These are phyloP conservation scores for Monilinia laxa DNA, from an alignment of 2,329 filamentous ascomycete genomes.

Conservation along the genomic window DNA sequence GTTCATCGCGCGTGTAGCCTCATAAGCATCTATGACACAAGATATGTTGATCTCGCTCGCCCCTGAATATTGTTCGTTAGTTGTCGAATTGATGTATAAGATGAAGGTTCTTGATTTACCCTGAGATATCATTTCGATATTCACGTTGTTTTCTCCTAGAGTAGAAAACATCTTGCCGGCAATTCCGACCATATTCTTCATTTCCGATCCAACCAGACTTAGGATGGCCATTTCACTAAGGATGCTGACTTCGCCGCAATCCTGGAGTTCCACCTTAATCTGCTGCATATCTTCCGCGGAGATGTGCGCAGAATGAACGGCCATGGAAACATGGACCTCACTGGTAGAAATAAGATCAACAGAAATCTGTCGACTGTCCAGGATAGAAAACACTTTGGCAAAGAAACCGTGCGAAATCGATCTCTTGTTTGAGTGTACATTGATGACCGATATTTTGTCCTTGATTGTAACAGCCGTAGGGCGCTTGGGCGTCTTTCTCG, in stretches of 20 bases:
- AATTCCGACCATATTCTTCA: slow-evolving; percentile 97
- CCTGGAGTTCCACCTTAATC: slow-evolving; percentile 69
- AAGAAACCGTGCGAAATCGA: slow-evolving; percentile 96
- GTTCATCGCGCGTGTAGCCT: slow-evolving; percentile 91
- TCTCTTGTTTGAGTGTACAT: slow-evolving; percentile 96
- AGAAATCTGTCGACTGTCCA: slow-evolving; percentile 82
- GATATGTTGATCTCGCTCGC: slow-evolving; percentile 99
- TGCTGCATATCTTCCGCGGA: slow-evolving; percentile 62
- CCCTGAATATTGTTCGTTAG: slow-evolving; percentile 51
- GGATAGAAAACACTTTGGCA: slow-evolving; percentile 86
- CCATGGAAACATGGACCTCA: slow-evolving; percentile 97
- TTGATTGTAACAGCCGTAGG: slow-evolving; percentile 96
- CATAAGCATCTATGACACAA: slow-evolving; percentile 89
- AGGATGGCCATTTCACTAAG: slow-evolving; percentile 92
- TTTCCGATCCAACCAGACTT: slow-evolving; percentile 88
- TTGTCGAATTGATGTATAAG: slow-evolving; percentile 7
- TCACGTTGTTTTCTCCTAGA: slow-evolving; percentile 88
- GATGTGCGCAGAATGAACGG: slow-evolving; percentile 77
- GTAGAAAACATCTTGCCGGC: slow-evolving; percentile 94
- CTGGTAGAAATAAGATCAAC: slow-evolving; percentile 96
- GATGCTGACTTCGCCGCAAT: slow-evolving; percentile 87
- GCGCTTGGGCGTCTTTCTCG: slow-evolving; percentile 63
- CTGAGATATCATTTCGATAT: slow-evolving; percentile 99
- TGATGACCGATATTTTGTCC: slow-evolving; percentile 93
- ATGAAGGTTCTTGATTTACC: slow-evolving; percentile 53